Conservation (phyloP, 2,329 filamentous ascomycete genomes). For the Aureobasidium vineae region DNA sequence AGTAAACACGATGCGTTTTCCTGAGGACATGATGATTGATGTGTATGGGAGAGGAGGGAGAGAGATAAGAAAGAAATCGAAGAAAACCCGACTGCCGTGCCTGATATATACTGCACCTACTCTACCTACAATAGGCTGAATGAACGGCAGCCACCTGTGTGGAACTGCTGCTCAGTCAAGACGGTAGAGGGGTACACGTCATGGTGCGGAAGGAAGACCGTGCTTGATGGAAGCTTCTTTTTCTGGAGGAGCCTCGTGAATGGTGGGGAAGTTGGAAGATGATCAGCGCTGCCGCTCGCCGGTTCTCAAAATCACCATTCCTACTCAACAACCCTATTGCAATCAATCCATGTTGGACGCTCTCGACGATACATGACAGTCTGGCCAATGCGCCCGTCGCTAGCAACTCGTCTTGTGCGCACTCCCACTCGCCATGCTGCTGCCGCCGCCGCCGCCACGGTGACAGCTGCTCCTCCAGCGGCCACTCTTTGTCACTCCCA, state of each 20-base stretch:
- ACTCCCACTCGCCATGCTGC: constrained; percentile 12
- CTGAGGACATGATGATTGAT: constrained; percentile 28
- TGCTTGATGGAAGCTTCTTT: constrained; percentile 12
- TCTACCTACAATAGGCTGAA: neutral
- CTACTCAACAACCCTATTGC: neutral
- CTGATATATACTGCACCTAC: neutral
- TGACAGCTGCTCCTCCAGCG: neutral
- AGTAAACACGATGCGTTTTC: constrained; percentile 53
- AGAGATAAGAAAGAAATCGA: neutral
- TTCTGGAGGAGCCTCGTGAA: constrained; percentile 6
- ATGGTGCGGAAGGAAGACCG: constrained; percentile 7
- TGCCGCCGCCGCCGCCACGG: neutral
- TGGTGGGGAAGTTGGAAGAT: constrained; percentile 4
- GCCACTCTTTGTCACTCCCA: neutral
- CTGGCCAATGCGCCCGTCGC: constrained; percentile 25
- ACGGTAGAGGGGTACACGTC: neutral
- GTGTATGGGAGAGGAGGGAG: neutral
- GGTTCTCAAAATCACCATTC: neutral
- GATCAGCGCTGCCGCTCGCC: neutral
- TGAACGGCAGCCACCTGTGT: neutral
- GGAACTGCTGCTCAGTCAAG: neutral
- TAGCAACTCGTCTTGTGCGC: constrained; percentile 24
- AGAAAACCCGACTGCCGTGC: neutral
- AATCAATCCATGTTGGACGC: constrained; percentile 10
- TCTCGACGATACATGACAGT: constrained; percentile 35